Percentiles rank a stretch among this genome's conserved stretches.
Evolutionary conservation across 106 monocot species (phyloP).

Genomic region (Narthecium ossifragum): DNA sequence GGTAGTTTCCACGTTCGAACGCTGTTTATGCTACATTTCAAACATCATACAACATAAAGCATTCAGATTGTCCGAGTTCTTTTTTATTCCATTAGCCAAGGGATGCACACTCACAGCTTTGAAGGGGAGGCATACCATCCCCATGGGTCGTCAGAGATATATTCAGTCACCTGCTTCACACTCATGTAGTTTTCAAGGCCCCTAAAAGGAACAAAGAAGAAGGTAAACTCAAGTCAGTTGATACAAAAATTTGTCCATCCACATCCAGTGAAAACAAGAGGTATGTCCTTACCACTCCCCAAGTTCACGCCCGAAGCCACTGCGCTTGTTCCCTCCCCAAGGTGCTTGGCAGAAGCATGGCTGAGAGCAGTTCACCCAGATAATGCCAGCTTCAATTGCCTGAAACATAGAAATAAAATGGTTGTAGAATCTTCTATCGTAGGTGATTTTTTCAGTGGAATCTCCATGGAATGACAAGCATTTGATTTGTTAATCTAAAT

Average conservation of each 20-base stretch:
- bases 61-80: too few relatives aligned
- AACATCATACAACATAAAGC: too few relatives aligned
- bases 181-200: conserved; percentile 83
- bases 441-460: too few relatives aligned
- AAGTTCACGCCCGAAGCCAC: conserved; percentile 94
- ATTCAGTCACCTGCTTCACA: conserved; percentile 93
- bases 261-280: background rate
- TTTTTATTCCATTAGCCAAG: too few relatives aligned
- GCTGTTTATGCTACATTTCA: too few relatives aligned
- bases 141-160: conserved; percentile 82
- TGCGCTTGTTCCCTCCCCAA: conserved; percentile 98
- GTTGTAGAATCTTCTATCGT: too few relatives aligned
- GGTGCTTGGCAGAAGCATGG: conserved; percentile 93
- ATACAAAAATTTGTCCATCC: background rate
- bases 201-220: conserved; percentile 28
- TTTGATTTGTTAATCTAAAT: background rate
- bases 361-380: conserved; percentile 95
- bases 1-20: too few relatives aligned
- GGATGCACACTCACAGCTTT: conserved; percentile 55
- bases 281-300: conserved; percentile 82
- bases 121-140: conserved; percentile 83
- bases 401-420: too few relatives aligned
- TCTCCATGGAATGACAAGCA: background rate
- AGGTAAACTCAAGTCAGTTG: background rate
- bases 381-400: conserved; percentile 66